Evolutionary conservation across 1,284 basidiomycete species (phyloP), one percentile per base, ranked within the genome.

Genomic region (Microbotryomycetes sp.): DNA sequence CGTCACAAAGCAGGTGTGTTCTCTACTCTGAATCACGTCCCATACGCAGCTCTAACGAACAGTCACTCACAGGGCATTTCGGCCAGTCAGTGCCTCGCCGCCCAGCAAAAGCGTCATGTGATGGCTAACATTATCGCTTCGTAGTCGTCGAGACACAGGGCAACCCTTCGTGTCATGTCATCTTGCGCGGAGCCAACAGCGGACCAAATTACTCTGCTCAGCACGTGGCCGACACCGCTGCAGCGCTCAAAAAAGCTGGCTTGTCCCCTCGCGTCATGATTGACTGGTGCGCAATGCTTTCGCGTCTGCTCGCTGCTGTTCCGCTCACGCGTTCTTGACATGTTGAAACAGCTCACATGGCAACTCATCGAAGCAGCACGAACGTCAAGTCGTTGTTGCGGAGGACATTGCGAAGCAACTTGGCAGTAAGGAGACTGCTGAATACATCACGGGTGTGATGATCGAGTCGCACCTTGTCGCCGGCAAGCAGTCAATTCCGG

Each of bases 381-480:
- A 78, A 64, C 79, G 80, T 67, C 82, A 84, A 71, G 76, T 80
- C 48, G 73, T 82, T 41, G 79, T 79, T 26, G 72, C 77, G 21
- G 77, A 79, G 64, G 76, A 83, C 60, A 28, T 57, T 27, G 57
- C 49, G 30, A 88, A 86, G 84, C 86, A 72, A 24, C 57, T 70
- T 77, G 78, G 48, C 87, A 91, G 79, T 77, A 90, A 23, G 81
- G 85, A 89, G 57, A 91, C 89, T 0, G 80, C 84, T 1, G 74
- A 80, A 24, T 82, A 83, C 73, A 91, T 98, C 69, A 87, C 96
- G 82, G 94, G 94, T 61, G 91, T 96, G 63, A 98, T 98, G 96
- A 82, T 97, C 65, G 96, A 98, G 77, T 90, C 87, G 52, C 94
- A 98, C 76, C 81, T 97, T 60, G 82, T 89, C 52, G 93, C 91